Conservation (phyloP, 2,329 filamentous ascomycete species). For the Trichoderma oligosporum region DNA sequence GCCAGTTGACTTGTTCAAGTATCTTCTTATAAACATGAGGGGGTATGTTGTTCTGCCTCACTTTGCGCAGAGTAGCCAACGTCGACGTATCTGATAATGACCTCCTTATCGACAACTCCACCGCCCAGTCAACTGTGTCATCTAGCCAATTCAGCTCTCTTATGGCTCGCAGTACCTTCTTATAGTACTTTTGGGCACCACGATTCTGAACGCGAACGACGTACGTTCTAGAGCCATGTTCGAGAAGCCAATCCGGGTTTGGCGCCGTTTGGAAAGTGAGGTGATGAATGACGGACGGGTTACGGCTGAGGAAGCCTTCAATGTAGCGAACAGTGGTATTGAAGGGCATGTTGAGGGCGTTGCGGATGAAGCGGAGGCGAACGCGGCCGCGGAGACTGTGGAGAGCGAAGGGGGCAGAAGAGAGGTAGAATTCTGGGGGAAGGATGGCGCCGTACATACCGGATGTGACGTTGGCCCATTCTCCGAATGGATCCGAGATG, state of each 20-base stretch:
- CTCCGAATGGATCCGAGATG: not conserved
- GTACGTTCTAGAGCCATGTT: not conserved
- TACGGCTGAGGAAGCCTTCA: constrained; percentile 22
- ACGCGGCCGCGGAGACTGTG: not conserved
- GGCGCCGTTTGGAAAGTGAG: constrained; percentile 12
- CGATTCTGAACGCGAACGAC: not conserved
- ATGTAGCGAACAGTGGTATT: constrained; percentile 5
- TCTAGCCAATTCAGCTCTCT: not conserved
- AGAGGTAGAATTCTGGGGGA: not conserved
- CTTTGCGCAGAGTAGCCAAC: not conserved
- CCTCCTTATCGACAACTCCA: not conserved
- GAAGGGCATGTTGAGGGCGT: constrained; percentile 18
- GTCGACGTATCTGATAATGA: not conserved
- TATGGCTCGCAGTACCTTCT: not conserved
- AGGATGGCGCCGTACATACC: not conserved
- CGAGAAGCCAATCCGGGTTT: constrained; percentile 5
- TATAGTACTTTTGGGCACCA: not conserved
- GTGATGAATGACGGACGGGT: constrained; percentile 25
- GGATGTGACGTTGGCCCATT: not conserved
- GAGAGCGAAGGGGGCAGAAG: not conserved
- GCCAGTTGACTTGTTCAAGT: not conserved
- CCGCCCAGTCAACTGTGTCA: not conserved
- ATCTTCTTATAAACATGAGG: not conserved
- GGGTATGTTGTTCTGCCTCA: not conserved
- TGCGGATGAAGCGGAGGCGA: constrained; percentile 18